Conservation (phyloP, 768 basidiomycete genomes). For the Tricholoma flavovirens region DNA sequence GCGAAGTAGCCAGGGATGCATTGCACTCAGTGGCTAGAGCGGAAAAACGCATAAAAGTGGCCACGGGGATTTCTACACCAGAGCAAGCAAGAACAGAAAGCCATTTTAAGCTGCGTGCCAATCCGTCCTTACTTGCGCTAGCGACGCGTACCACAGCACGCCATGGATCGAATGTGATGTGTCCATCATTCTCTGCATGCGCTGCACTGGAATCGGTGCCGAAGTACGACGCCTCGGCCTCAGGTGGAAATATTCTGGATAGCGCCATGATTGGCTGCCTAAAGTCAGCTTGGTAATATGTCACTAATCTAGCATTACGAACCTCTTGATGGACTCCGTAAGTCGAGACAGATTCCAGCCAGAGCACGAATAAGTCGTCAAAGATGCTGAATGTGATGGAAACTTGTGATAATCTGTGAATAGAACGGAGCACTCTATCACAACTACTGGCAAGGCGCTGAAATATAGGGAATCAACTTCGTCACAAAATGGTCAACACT, state of each 20-base stretch:
- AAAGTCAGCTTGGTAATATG: background rate
- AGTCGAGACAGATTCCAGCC: constrained; percentile 45
- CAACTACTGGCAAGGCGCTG: constrained; percentile 13
- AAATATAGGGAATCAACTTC: background rate
- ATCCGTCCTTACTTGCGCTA: constrained; percentile 33
- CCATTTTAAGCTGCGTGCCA: constrained; percentile 49
- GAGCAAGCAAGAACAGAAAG: constrained; percentile 56
- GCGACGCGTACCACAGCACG: constrained; percentile 41
- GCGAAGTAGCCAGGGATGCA: constrained; percentile 37
- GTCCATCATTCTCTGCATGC: constrained; percentile 21
- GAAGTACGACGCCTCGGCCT: constrained; percentile 35
- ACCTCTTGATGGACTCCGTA: constrained; percentile 35
- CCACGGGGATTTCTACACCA: constrained; percentile 56
- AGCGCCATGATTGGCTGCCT: constrained; percentile 47
- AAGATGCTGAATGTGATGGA: constrained; percentile 52
- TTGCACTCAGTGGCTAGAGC: constrained; percentile 32
- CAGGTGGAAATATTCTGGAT: constrained; percentile 52
- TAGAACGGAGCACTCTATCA: constrained; percentile 43
- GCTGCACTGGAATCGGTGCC: constrained; percentile 26
- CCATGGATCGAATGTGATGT: constrained; percentile 47
- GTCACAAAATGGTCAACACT: background rate
- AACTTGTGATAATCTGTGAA: constrained; percentile 49
- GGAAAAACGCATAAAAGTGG: constrained; percentile 44
- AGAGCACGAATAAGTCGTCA: constrained; percentile 52
- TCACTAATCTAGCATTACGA: constrained; percentile 7